Percentiles rank a stretch among this genome's conserved stretches.
These are phyloP conservation scores for Colletotrichum scovillei DNA, from an alignment of 2,329 filamentous ascomycete genomes.

Conservation along the genomic window DNA sequence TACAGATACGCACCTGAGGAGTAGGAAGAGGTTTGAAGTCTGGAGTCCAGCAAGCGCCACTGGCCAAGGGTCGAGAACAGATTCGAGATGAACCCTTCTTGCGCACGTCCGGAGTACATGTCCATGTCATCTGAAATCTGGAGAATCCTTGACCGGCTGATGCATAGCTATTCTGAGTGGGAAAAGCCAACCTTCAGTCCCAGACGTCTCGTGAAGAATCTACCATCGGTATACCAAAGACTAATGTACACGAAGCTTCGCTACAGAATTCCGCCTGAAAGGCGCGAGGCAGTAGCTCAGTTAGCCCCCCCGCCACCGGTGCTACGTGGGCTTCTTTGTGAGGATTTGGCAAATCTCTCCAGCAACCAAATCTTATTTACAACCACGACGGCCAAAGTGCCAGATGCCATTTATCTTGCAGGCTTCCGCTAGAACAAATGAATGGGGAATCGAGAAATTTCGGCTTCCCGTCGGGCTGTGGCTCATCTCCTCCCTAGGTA, in stretches of 20 bases:
- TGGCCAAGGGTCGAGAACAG: constrained; percentile 5
- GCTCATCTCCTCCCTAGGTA: constrained; percentile 21
- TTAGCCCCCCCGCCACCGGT: not conserved
- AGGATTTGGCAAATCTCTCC: not conserved
- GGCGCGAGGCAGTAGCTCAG: not conserved
- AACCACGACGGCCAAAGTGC: not conserved
- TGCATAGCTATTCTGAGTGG: not conserved
- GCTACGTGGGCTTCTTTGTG: not conserved
- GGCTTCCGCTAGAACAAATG: not conserved
- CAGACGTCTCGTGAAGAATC: not conserved
- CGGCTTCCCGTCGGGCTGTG: constrained; percentile 17
- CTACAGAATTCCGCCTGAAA: not conserved
- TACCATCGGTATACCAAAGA: not conserved
- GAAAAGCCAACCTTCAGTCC: not conserved
- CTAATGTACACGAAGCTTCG: not conserved
- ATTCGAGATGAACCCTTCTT: constrained; percentile 20
- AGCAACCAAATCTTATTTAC: constrained; percentile 1
- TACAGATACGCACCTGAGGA: too few species aligned
- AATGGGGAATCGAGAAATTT: constrained; percentile 16
- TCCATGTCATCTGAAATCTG: not conserved
- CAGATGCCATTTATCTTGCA: not conserved
- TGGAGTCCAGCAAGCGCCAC: not conserved
- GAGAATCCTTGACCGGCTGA: not conserved
- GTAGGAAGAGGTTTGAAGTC: constrained; percentile 3
- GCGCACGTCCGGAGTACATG: constrained; percentile 7